A percentile compares a stretch with the other conserved stretches of the same genome.
These are phyloP conservation scores for Rasamsonia emersonii DNA, from an alignment of 2,329 filamentous ascomycete species.

Conservation along the genomic window DNA sequence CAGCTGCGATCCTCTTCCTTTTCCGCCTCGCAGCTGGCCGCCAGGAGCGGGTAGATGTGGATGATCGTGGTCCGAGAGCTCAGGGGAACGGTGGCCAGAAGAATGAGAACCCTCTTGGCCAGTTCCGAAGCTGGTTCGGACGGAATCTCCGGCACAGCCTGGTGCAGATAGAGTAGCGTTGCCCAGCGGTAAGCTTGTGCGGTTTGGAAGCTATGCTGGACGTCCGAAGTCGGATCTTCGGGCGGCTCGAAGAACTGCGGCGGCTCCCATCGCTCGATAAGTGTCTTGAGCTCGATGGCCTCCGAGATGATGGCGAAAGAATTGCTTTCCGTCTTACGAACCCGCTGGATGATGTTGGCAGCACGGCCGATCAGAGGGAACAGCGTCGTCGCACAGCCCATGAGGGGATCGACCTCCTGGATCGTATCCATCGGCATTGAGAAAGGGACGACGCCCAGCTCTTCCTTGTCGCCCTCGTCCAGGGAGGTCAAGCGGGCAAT, in stretches of 20 bases:
- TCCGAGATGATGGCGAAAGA: conserved; percentile 53
- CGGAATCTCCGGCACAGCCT: conserved; percentile 60
- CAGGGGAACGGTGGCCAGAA: conserved; percentile 55
- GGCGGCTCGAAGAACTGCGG: conserved; percentile 52
- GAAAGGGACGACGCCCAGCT: conserved; percentile 31
- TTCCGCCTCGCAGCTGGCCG: conserved; percentile 56
- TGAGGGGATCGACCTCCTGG: conserved; percentile 58
- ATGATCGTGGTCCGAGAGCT: conserved; percentile 57
- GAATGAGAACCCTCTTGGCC: conserved; percentile 53
- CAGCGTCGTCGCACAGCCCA: conserved; percentile 60
- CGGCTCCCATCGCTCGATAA: conserved; percentile 54
- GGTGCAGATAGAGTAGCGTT: conserved; percentile 57
- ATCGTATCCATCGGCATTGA: conserved; percentile 37
- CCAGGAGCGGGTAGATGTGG: conserved; percentile 61
- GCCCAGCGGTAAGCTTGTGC: conserved; percentile 61
- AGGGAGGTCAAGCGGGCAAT: conserved; percentile 59
- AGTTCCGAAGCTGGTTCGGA: conserved; percentile 49
- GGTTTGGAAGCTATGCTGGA: conserved; percentile 57
- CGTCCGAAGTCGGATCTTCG: conserved; percentile 54
- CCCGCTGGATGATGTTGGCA: conserved; percentile 56
- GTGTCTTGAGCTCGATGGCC: conserved; percentile 53
- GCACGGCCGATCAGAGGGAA: conserved; percentile 61
- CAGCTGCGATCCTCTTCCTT: conserved; percentile 53
- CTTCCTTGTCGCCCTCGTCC: conserved; percentile 47
- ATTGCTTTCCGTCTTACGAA: conserved; percentile 48